These are phyloP conservation scores for Papiliotrema laurentii DNA, from an alignment of 1,284 basidiomycete genomes.

Conservation along the genomic window DNA sequence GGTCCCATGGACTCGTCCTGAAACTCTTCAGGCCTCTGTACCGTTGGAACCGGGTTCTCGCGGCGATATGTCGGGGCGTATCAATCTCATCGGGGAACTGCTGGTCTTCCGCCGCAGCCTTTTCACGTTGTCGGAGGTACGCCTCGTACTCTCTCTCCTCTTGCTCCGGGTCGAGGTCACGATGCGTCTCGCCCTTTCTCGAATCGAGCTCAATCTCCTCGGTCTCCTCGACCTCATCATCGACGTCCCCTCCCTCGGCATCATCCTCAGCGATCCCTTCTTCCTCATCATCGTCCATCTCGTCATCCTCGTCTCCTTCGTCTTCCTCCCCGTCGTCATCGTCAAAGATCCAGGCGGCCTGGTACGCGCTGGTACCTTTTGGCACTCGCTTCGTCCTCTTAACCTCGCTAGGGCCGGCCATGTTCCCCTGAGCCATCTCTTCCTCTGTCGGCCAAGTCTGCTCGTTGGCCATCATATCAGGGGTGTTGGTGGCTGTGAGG, in stretches of 20 bases:
- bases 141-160: constrained; percentile 67
- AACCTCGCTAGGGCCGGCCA: constrained; percentile 49
- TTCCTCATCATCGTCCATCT: constrained; percentile 38
- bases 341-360: constrained; percentile 88
- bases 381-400: constrained; percentile 64
- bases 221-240: constrained; percentile 59
- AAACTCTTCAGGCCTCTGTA: constrained; percentile 89
- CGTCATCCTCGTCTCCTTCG: constrained; percentile 53
- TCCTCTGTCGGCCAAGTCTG: constrained; percentile 99
- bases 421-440: constrained; percentile 63
- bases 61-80: constrained; percentile 83
- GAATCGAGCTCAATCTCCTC: constrained; percentile 56
- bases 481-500: constrained; percentile 78
- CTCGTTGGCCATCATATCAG: constrained; percentile 85
- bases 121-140: constrained; percentile 54
- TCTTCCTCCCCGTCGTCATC: constrained; percentile 57
- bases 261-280: constrained; percentile 23
- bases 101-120: constrained; percentile 61
- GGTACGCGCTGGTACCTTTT: constrained; percentile 87
- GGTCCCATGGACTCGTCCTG: constrained; percentile 94
- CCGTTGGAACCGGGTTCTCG: constrained; percentile 81
- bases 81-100: constrained; percentile 97
- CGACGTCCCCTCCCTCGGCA: constrained; percentile 35
- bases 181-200: constrained; percentile 40
- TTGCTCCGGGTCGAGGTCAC: constrained; percentile 63